phyloP scores from a whole-genome alignment of 352 stramenopile genomes.

The Pythium plurisporium region DNA sequence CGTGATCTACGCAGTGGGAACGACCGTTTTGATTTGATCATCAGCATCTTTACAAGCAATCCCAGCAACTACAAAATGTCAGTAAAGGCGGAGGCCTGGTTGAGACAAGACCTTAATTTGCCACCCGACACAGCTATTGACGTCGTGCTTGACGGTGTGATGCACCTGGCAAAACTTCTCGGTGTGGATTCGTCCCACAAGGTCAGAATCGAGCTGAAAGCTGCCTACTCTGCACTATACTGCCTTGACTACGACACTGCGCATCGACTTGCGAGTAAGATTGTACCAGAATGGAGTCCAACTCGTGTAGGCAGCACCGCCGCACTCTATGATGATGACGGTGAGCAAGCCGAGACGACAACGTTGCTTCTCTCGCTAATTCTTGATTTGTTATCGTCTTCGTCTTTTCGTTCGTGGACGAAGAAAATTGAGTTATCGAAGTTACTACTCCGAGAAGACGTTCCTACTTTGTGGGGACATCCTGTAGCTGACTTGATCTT shows the following conservation, averaged over 20 bases:
- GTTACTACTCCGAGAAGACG: not conserved
- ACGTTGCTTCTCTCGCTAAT: constrained; percentile 56
- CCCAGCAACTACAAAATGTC: constrained; percentile 61
- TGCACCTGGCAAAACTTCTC: constrained; percentile 49
- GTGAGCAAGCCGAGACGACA: constrained; percentile 16
- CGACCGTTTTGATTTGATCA: constrained; percentile 37
- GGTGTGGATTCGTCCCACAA: constrained; percentile 29
- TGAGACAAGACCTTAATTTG: constrained; percentile 19
- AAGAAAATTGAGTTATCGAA: constrained; percentile 38
- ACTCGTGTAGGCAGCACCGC: not conserved
- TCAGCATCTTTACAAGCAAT: constrained; percentile 57
- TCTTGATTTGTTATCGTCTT: constrained; percentile 57
- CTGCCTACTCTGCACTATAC: constrained; percentile 61
- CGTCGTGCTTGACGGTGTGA: constrained; percentile 36
- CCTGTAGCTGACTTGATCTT: constrained; percentile 48
- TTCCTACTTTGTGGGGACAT: constrained; percentile 36
- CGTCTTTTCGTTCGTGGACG: constrained; percentile 52
- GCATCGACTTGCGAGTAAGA: constrained; percentile 38
- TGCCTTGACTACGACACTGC: constrained; percentile 63
- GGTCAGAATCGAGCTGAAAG: constrained; percentile 51
- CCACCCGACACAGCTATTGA: constrained; percentile 4
- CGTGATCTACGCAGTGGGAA: constrained; percentile 16
- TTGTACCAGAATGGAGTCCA: constrained; percentile 23
- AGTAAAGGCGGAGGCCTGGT: constrained; percentile 36
- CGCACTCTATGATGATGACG: not conserved